phyloP scores from a whole-genome alignment of 169 alveolate genomes.

The Plasmodium malariae region DNA sequence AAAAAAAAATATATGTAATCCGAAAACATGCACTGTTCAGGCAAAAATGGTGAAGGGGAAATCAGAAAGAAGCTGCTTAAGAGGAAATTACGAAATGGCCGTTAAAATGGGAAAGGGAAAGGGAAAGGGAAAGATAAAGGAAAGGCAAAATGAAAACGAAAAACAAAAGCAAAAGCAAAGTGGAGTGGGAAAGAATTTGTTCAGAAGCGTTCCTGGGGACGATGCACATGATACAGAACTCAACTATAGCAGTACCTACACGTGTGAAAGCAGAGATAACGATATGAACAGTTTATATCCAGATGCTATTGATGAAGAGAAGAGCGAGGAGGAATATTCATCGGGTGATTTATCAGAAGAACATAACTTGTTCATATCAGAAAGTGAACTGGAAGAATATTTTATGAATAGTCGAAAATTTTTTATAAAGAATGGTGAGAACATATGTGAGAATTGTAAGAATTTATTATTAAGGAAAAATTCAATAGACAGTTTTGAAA shows the following conservation, averaged over 20 bases:
- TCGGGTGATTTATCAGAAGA: neutral
- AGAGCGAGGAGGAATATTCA: neutral
- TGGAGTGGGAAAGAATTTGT: too few relatives aligned
- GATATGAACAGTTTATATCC: neutral
- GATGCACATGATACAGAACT: neutral
- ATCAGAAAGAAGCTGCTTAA: neutral
- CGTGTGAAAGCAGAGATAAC: neutral
- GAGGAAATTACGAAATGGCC: neutral
- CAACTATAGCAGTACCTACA: neutral
- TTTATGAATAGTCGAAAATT: conserved; percentile 38
- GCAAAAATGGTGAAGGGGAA: neutral
- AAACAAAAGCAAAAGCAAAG: too few relatives aligned
- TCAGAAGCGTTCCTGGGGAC: neutral
- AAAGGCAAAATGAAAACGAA: too few relatives aligned
- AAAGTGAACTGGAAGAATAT: conserved; percentile 13
- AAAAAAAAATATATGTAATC: neutral
- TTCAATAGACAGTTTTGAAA: conserved; percentile 40
- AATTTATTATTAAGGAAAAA: conserved; percentile 31
- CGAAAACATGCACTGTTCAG: neutral
- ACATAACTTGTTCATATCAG: neutral
- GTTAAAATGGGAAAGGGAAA: neutral
- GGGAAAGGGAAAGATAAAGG: too few relatives aligned
- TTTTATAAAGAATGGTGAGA: conserved; percentile 25
- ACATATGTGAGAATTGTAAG: conserved; percentile 32
- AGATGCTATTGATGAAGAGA: neutral